phyloP scores from a whole-genome alignment of 2,329 filamentous ascomycete genomes.

The Tolypocladium inflatum region DNA sequence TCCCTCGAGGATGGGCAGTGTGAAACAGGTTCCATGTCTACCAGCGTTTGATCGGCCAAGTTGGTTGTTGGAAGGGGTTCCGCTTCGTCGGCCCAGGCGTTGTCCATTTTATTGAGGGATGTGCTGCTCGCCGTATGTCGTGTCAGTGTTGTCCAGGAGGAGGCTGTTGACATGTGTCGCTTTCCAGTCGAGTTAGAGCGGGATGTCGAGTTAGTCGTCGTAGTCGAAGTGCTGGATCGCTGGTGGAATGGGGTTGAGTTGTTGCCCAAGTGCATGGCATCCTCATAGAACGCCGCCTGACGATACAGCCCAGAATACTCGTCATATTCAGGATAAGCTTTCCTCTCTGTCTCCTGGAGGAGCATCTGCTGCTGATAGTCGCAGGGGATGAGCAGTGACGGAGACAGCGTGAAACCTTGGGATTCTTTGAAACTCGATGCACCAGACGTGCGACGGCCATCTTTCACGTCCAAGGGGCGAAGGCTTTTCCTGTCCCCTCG shows the following conservation, averaged over 20 bases:
- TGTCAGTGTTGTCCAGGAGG: constrained; percentile 43
- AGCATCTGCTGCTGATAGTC: constrained; percentile 50
- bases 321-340: constrained; percentile 23
- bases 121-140: constrained; percentile 44
- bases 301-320: constrained; percentile 9
- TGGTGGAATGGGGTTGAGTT: constrained; percentile 20
- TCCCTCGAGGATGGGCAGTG: constrained; percentile 16
- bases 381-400: constrained; percentile 50
- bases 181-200: constrained; percentile 37
- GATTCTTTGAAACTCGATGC: constrained; percentile 48
- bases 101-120: constrained; percentile 28
- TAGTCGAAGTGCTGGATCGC: constrained; percentile 47
- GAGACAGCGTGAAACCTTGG: constrained; percentile 50
- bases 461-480: constrained; percentile 18
- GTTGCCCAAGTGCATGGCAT: constrained; percentile 7
- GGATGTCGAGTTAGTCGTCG: constrained; percentile 36
- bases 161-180: constrained; percentile 44
- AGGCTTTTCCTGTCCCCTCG: constrained; percentile 24
- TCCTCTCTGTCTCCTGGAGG: constrained; percentile 15
- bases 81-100: constrained; percentile 18
- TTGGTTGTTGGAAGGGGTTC: constrained; percentile 20
- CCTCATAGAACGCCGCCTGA: constrained; percentile 9
- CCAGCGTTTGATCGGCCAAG: constrained; percentile 8
- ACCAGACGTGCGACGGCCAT: constrained; percentile 33
- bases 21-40: constrained; percentile 7